These are phyloP conservation scores for Globisporangium solare DNA, from an alignment of 352 stramenopile species.

Conservation along the genomic window DNA sequence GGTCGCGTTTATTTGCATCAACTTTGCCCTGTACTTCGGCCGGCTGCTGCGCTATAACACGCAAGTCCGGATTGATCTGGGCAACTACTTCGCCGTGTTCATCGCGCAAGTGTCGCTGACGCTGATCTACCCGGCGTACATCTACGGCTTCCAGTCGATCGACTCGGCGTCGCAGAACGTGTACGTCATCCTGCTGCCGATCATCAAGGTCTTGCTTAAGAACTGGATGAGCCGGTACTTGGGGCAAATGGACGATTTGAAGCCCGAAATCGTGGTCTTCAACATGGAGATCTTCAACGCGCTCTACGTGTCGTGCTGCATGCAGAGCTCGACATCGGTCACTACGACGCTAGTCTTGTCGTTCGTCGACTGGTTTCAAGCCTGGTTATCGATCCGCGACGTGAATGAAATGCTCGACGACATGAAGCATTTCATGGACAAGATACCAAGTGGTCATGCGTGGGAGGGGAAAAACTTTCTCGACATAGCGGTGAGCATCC, in stretches of 20 bases:
- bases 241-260: slow-evolving; percentile 16
- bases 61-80: no score
- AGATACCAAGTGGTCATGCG: neutral
- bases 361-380: slow-evolving; percentile 14
- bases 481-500: no score
- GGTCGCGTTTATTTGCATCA: no score
- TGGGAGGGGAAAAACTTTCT: no score
- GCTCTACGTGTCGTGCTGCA: slow-evolving; percentile 35
- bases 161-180: slow-evolving; percentile 7
- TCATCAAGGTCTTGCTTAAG: slow-evolving; percentile 35
- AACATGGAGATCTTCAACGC: slow-evolving; percentile 43
- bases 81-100: no score
- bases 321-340: slow-evolving; percentile 32
- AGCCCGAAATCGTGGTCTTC: slow-evolving; percentile 28
- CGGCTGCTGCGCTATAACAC: no score
- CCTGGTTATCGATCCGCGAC: slow-evolving; percentile 4
- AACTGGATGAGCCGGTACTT: slow-evolving; percentile 25
- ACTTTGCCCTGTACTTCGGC: no score
- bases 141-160: no score
- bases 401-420: neutral
- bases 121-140: no score
- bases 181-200: slow-evolving; percentile 22
- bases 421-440: neutral
- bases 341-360: slow-evolving; percentile 22
- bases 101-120: no score